Conservation (phyloP, 1,284 basidiomycete species). For the Apiotrichum sp. region DNA sequence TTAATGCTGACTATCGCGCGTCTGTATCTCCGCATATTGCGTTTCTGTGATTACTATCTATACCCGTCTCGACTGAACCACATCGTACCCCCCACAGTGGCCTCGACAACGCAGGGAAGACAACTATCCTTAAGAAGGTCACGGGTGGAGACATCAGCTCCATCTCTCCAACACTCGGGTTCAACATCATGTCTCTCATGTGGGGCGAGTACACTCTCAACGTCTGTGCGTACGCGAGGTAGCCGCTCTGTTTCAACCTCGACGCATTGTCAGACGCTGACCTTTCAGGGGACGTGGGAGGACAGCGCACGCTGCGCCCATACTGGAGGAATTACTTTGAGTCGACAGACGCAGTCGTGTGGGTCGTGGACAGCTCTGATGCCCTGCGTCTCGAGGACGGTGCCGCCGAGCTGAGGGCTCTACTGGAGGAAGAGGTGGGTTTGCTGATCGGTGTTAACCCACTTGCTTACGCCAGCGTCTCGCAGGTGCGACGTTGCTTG, state of each 20-base stretch:
- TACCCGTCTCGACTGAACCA: not conserved
- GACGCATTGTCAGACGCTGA: not conserved
- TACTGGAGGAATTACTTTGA: slow-evolving; percentile 99
- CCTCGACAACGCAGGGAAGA: slow-evolving; percentile 99
- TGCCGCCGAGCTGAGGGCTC: slow-evolving; percentile 72
- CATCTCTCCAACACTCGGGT: slow-evolving; percentile 91
- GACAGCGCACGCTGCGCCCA: slow-evolving; percentile 87
- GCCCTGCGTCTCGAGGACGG: slow-evolving; percentile 83
- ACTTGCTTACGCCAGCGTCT: slow-evolving; percentile 59
- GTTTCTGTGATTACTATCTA: not conserved
- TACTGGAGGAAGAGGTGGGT: slow-evolving; percentile 86
- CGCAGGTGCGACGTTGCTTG: slow-evolving; percentile 85
- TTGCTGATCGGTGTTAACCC: slow-evolving; percentile 33
- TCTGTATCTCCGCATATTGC: too few relatives aligned
- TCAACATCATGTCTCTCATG: slow-evolving; percentile 95
- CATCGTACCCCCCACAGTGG: slow-evolving; percentile 55
- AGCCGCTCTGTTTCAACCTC: not conserved
- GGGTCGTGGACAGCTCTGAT: slow-evolving; percentile 97
- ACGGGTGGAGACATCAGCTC: slow-evolving; percentile 81
- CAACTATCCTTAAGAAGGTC: slow-evolving; percentile 91
- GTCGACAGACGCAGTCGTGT: slow-evolving; percentile 94
- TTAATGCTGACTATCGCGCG: too few relatives aligned
- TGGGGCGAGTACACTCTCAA: slow-evolving; percentile 89
- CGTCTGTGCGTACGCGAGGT: slow-evolving; percentile 62
- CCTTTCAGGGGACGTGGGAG: slow-evolving; percentile 87